Conservation (phyloP, 805 yeast species). For the Candida nanaspora region DNA sequence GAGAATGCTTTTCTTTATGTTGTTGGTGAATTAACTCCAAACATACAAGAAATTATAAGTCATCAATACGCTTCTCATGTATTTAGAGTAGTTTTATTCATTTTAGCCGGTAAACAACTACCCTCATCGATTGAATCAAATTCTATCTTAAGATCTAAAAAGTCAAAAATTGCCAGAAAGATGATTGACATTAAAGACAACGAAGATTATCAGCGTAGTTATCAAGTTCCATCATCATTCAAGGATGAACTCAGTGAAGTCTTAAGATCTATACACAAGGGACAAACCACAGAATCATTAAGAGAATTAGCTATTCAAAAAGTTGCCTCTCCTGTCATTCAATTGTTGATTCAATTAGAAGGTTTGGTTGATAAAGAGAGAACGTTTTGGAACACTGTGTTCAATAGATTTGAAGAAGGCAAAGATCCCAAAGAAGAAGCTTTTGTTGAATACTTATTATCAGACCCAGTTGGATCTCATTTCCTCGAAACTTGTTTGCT, state of each 20-base stretch:
- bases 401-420: slow-evolving; percentile 41
- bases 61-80: slow-evolving; percentile 90
- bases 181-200: slow-evolving; percentile 84
- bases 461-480: slow-evolving; percentile 91
- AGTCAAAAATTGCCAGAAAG: slow-evolving; percentile 82
- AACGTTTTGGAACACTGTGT: slow-evolving; percentile 58
- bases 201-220: slow-evolving; percentile 59
- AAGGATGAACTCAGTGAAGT: slow-evolving; percentile 50
- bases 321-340: slow-evolving; percentile 82
- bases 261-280: slow-evolving; percentile 31
- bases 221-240: slow-evolving; percentile 65
- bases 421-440: slow-evolving; percentile 61
- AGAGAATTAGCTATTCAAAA: slow-evolving; percentile 75
- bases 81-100: slow-evolving; percentile 60
- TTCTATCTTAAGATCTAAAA: slow-evolving; percentile 74
- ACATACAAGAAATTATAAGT: slow-evolving; percentile 47
- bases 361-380: slow-evolving; percentile 73
- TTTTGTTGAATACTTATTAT: slow-evolving; percentile 73
- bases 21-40: slow-evolving; percentile 60
- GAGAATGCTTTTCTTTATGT: slow-evolving; percentile 60
- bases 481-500: slow-evolving; percentile 70
- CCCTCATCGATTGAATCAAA: slow-evolving; percentile 66
- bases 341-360: slow-evolving; percentile 70
- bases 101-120: slow-evolving; percentile 69
- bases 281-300: slow-evolving; percentile 36